These are phyloP conservation scores for Fusarium hostae DNA, from an alignment of 2,329 filamentous ascomycete genomes.

Conservation along the genomic window DNA sequence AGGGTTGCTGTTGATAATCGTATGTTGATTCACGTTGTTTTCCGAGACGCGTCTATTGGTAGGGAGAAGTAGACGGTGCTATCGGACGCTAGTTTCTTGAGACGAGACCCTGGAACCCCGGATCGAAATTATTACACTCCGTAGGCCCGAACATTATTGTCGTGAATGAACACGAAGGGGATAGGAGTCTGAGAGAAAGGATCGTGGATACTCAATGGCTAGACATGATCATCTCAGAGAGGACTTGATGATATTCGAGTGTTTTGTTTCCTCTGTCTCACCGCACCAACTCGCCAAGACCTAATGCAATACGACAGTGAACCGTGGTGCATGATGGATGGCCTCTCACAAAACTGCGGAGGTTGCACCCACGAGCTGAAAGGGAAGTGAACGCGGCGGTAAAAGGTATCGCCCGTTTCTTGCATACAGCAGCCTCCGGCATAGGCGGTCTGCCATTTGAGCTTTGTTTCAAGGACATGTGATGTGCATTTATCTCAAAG, in stretches of 20 bases:
- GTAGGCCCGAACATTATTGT: background rate
- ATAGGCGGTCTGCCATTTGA: conserved; percentile 3
- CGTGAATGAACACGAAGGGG: background rate
- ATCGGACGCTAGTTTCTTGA: conserved; percentile 13
- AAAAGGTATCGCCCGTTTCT: conserved; percentile 26
- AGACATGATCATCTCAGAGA: background rate
- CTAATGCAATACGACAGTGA: conserved; percentile 18
- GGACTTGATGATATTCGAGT: background rate
- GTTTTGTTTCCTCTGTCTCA: background rate
- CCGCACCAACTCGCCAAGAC: background rate
- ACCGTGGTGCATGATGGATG: conserved; percentile 4
- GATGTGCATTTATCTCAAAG: background rate
- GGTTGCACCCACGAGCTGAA: conserved; percentile 13
- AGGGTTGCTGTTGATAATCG: background rate
- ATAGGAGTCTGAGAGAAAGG: background rate
- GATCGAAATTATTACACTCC: conserved; percentile 1
- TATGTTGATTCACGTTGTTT: conserved; percentile 25
- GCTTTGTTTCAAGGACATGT: background rate
- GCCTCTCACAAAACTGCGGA: conserved; percentile 16
- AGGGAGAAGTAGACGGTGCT: conserved; percentile 2
- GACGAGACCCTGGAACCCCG: conserved; percentile 24
- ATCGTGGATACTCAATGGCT: background rate
- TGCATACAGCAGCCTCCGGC: conserved; percentile 23
- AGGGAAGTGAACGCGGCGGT: conserved; percentile 8
- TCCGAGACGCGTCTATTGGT: conserved; percentile 28